phyloP scores from a whole-genome alignment of 1,284 basidiomycete species.

The Rhodotorula sp. region DNA sequence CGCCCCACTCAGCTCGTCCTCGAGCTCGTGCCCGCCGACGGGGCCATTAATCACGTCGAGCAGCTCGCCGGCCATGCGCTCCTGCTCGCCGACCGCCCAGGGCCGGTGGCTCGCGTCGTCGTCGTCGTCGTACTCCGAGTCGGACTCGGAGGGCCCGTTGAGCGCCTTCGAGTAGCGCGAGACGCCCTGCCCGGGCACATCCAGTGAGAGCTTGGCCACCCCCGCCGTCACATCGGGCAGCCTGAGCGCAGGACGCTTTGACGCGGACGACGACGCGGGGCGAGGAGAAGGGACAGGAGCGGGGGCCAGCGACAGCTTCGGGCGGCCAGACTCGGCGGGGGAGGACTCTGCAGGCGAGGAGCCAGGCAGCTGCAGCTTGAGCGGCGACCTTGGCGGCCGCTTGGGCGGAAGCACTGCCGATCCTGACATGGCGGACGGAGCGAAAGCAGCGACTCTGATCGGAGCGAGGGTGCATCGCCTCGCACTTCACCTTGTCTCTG shows the following conservation, averaged over 20 bases:
- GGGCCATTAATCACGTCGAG: slow-evolving; percentile 39
- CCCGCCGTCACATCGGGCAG: slow-evolving; percentile 10
- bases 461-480: not conserved
- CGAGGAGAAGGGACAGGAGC: not conserved
- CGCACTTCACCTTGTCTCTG: not conserved
- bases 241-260: slow-evolving; percentile 24
- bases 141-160: slow-evolving; percentile 31
- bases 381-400: slow-evolving; percentile 23
- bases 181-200: slow-evolving; percentile 20
- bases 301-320: slow-evolving; percentile 9
- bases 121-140: slow-evolving; percentile 35
- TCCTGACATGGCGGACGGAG: slow-evolving; percentile 12
- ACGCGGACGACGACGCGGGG: not conserved
- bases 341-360: not conserved
- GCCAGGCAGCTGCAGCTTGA: slow-evolving; percentile 35
- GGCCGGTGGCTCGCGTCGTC: slow-evolving; percentile 12
- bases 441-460: not conserved
- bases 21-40: slow-evolving; percentile 19
- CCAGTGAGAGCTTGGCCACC: slow-evolving; percentile 24
- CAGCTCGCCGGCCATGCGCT: slow-evolving; percentile 38
- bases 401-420: slow-evolving; percentile 38
- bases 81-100: slow-evolving; percentile 37
- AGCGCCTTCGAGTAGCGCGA: slow-evolving; percentile 29
- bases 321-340: not conserved
- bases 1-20: slow-evolving; percentile 37